Percentiles rank a stretch among this genome's conserved stretches.
Conservation (phyloP, 225 moss, liverwort and hornwort genomes). For the Bryum argenteum region DNA sequence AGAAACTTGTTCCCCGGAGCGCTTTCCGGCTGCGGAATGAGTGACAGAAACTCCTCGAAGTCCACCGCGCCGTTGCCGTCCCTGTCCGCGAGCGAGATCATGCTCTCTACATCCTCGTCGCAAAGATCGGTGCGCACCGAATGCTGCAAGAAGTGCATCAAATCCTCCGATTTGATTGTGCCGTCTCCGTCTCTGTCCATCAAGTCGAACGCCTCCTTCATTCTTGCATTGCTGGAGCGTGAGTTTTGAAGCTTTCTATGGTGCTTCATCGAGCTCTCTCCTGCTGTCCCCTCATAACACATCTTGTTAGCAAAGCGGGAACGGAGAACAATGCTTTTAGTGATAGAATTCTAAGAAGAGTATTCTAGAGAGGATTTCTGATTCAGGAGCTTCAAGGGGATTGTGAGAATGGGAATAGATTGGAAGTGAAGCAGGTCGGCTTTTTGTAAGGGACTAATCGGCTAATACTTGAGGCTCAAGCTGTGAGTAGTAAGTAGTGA, state of each 20-base stretch:
- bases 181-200: slow-evolving; percentile 81
- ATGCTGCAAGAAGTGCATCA: slow-evolving; percentile 50
- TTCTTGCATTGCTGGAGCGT: slow-evolving; percentile 28
- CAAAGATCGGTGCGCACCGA: slow-evolving; percentile 47
- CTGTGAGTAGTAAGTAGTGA: background rate
- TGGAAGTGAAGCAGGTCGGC: background rate
- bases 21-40: slow-evolving; percentile 42
- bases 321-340: no score
- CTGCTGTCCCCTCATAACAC: slow-evolving; percentile 40
- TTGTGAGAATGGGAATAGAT: background rate
- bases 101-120: slow-evolving; percentile 58
- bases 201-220: slow-evolving; percentile 72
- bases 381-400: background rate
- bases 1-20: slow-evolving; percentile 33
- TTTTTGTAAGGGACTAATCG: background rate
- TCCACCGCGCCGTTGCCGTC: slow-evolving; percentile 62
- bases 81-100: slow-evolving; percentile 71
- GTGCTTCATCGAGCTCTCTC: slow-evolving; percentile 22
- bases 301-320: slow-evolving; percentile 12
- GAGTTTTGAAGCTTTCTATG: slow-evolving; percentile 24
- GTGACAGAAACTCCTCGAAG: slow-evolving; percentile 66
- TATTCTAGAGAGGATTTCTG: no score
- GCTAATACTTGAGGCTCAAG: slow-evolving; percentile 24
- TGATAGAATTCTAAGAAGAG: no score
- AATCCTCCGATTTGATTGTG: slow-evolving; percentile 61